Evolutionary conservation across 495 filamentous ascomycete genomes (phyloP), one percentile per base, ranked within the genome.

Genomic region (Penicillium pancosmium): DNA sequence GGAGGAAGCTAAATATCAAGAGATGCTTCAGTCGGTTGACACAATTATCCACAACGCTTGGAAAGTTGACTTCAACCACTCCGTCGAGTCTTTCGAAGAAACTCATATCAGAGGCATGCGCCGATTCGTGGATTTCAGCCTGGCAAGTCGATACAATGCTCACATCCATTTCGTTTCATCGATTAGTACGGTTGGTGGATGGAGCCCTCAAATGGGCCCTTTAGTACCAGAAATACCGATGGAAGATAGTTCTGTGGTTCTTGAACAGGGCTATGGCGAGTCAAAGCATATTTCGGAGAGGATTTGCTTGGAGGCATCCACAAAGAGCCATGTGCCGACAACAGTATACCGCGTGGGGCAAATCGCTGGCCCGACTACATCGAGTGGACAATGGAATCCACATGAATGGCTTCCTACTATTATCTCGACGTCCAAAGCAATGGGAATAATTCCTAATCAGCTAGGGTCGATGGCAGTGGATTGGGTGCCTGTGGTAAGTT

Each of bases 41-140:
- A 54, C 77, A 10, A 68, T 88, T 49, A 84, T 87, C 57, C 85
- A 88, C 72, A 86, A 85, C 63, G 81, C 83, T 34, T 89, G 86
- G 86, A 79, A 78, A 4, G 85, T 88, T 21, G 79, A 89, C 68
- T 88, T 88, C 73, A 86, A 87, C 64, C 74, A 77, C 25, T 67
- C 82, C 0, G 67, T 86, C 41, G 74, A 76, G 40, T 81, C 80
- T 0, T 88, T 88, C 43, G 78, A 83, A 61, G 77, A 82, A 40
- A 78, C 80, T 5, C 78, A 84, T 55, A 77, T 88, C 33, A 64
- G 65, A 7, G 81, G 84, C 13, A 75, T 85, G 19, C 73, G 80
- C 35, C 75, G 78, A 47, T 71, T 87, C 15, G 73, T 81, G 2
- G 75, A 85, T 52, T 84, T 87, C 40, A 76, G 78, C 52, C 50